A percentile compares a stretch with the other conserved stretches of the same genome.
Evolutionary conservation across 176 grass and related monocot genomes (phyloP).

Genomic region (Eleusine coracana): DNA sequence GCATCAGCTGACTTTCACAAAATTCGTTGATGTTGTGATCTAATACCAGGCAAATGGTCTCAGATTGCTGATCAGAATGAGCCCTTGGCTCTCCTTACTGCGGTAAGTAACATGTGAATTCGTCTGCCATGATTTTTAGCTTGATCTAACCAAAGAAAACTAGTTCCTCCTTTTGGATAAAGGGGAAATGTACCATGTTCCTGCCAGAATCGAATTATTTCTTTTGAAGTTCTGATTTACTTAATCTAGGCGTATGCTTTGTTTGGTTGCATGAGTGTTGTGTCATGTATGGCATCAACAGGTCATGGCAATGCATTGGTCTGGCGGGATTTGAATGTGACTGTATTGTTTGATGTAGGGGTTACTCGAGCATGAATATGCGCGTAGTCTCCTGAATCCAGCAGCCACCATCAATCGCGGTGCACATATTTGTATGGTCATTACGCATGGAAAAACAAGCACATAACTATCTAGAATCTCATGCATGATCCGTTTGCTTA

Average conservation of each 20-base stretch:
- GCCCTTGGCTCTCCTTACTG: too few species aligned
- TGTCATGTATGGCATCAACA: too few species aligned
- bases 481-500: not conserved
- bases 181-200: too few species aligned
- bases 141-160: too few species aligned
- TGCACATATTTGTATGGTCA: not conserved
- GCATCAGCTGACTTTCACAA: not conserved
- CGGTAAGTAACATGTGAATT: not conserved
- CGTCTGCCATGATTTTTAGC: too few species aligned
- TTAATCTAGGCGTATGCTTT: too few species aligned
- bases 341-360: not conserved
- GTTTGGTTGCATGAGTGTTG: too few species aligned
- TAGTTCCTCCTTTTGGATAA: too few species aligned
- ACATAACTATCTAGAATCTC: not conserved
- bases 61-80: not conserved
- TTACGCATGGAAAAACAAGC: not conserved
- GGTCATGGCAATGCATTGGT: not conserved
- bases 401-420: too few species aligned
- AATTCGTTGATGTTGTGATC: not conserved
- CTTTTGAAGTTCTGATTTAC: too few species aligned
- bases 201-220: not conserved
- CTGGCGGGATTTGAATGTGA: not conserved
- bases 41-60: not conserved
- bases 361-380: not conserved
- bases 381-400: too few species aligned